Base-by-base conservation (phyloP, 305 asterid species). In the Fraxinus baroniana region DNA sequence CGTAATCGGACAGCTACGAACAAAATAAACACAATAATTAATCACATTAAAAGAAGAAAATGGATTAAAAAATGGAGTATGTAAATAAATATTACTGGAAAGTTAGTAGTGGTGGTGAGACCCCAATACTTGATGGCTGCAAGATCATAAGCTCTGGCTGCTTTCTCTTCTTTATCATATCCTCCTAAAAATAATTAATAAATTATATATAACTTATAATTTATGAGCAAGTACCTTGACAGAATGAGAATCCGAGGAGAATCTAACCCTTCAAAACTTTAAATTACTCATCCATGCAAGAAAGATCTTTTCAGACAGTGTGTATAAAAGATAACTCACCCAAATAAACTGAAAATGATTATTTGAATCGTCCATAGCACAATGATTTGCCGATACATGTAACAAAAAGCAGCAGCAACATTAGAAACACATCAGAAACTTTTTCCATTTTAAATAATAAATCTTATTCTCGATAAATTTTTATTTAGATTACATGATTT, bases 111-210 rank as follows among this genome's bases (percentile, higher is more conserved):
- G 77, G 98, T 94, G 85, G 98, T 94, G 84, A 92, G 92, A 87
- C 98, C 99, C 99, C 99, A 95, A 79, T 95, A 95, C 87, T 93
- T 95, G 80, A 95, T 90, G 83, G 99, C 99, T 7, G 98, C 99
- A 82, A 95, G 98, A 92, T 95, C 99, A 83, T 94, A 95, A 81
- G 99, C 97, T 84, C 95, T 89, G 76, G 98, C 98, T 39, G 98
- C 98, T 86, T 90, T 95, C 81, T 93, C 98, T 86, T 95, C 98
- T 85, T 93, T 95, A 85, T 94, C 97, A 89, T 94, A 95, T 32
- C 98, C 98, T 78, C 98, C 98, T 94, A 83, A 55, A 36, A 82
- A 57, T n/a, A 37, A 85, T 71, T 28, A 78, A 26, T 28, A 77
- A 62, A 44, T 1, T 30, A 2, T 78, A 36, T 80, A 20, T 46